Base-by-base conservation (phyloP, 148 eudicot species). In the Drosera capensis region DNA sequence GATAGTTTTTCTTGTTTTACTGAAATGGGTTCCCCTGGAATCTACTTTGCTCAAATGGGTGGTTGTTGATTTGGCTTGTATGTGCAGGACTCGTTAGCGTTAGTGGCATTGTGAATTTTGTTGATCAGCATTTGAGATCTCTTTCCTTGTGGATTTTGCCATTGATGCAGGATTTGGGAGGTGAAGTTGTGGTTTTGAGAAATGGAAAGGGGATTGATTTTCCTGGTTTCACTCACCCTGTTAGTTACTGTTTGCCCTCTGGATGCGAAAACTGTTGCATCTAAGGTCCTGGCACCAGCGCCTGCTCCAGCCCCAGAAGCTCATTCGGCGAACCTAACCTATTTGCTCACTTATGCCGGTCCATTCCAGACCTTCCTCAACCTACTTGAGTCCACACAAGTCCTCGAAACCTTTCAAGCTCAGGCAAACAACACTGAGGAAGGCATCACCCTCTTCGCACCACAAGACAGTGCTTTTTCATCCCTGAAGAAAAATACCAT, bases 391-490 rank as follows among this genome's bases (percentile, higher is more conserved):
- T 61, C 84, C 13, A 77, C 86, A n/a, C 75, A 80, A 57, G 77
- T 74, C 42, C 54, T 88, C 13, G 71, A 78, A n/a, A 84, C 94
- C 6, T 60, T 83, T 22, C 92, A 88, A 66, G 67, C 60, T 72
- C 92, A 77, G 61, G 97, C 97, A 23, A 88, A 88, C 67, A 56
- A 71, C 67, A 79, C 94, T 1, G 94, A 66, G 0, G 77, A 80
- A 73, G 97, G 97, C 3, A 40, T 88, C 7, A 88, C 94, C 52
- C 45, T 88, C 8, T 88, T 88, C 42, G 92, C 71, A 4, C 97
- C 97, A 0, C 80, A 63, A 42, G 79, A 88, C 24, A 14, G 40
- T 0, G 71, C 97, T 18, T 88, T 88, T 39, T 36, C 83, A 0
- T 56, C 86, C 9, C 72, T 70, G 13, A 84, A 71, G 37, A 77